These are phyloP conservation scores for Tuber aestivum DNA, from an alignment of 495 filamentous ascomycete genomes.

Conservation along the genomic window DNA sequence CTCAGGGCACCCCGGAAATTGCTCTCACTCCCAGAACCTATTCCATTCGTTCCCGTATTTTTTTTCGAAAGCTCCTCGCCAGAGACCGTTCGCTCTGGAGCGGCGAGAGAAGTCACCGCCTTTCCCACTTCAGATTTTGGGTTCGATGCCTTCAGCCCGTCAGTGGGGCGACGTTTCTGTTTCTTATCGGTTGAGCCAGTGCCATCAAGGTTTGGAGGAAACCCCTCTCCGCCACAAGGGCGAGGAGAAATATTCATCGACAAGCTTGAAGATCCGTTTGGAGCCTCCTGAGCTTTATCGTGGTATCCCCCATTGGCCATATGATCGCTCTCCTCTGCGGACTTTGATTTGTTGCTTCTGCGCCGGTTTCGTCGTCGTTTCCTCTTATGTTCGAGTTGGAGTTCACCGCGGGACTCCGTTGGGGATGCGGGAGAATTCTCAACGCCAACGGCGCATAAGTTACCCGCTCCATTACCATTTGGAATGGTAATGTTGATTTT, in stretches of 20 bases:
- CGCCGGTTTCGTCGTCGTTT: conserved; percentile 34
- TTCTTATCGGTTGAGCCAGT: conserved; percentile 21
- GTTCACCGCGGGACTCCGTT: conserved; percentile 17
- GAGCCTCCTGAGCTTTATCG: conserved; percentile 10
- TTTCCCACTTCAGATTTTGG: neutral
- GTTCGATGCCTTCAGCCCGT: neutral
- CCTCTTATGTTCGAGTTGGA: conserved; percentile 25
- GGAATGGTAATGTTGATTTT: neutral
- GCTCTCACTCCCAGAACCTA: conserved; percentile 23
- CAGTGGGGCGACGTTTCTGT: conserved; percentile 28
- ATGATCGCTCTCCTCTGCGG: conserved; percentile 24
- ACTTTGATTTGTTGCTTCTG: conserved; percentile 34
- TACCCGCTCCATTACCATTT: conserved; percentile 3
- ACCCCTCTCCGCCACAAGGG: conserved; percentile 14
- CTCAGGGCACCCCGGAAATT: conserved; percentile 25
- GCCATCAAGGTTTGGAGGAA: conserved; percentile 11
- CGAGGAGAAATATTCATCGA: conserved; percentile 24
- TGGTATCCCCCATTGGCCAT: conserved; percentile 20
- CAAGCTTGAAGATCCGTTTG: conserved; percentile 14
- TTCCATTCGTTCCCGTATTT: conserved; percentile 23
- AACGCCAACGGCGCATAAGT: conserved; percentile 8
- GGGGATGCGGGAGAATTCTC: conserved; percentile 20
- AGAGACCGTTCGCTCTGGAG: neutral
- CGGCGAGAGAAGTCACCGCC: neutral
- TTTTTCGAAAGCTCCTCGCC: conserved; percentile 15